phyloP scores from a whole-genome alignment of 2,329 filamentous ascomycete genomes.

The Aspergillus sp. region DNA sequence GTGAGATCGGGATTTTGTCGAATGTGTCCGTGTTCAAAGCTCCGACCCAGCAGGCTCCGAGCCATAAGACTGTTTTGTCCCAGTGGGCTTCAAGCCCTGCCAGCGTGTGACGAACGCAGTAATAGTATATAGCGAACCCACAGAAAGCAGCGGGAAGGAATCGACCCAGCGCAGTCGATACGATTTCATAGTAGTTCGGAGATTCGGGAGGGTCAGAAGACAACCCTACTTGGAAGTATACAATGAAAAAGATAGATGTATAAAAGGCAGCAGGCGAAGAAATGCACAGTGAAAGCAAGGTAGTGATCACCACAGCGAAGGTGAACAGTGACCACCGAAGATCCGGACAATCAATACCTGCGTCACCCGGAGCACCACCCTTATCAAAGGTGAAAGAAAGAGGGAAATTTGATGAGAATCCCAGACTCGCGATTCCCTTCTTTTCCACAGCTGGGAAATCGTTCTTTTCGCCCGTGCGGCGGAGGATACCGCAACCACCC shows the following conservation, averaged over 20 bases:
- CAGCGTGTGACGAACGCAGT: conserved; percentile 46
- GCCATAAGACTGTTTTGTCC: conserved; percentile 56
- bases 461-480: conserved; percentile 45
- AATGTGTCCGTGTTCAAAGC: conserved; percentile 59
- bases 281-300: conserved; percentile 50
- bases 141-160: conserved; percentile 55
- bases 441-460: conserved; percentile 41
- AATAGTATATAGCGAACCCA: conserved; percentile 51
- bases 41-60: conserved; percentile 55
- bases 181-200: conserved; percentile 48
- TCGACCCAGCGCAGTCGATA: conserved; percentile 50
- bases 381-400: conserved; percentile 49
- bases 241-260: conserved; percentile 46
- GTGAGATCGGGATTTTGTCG: conserved; percentile 56
- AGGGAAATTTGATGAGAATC: conserved; percentile 52
- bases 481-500: conserved; percentile 53
- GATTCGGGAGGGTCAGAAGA: conserved; percentile 53
- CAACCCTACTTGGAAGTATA: conserved; percentile 56
- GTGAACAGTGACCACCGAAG: conserved; percentile 53
- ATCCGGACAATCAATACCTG: conserved; percentile 42
- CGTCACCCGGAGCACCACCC: conserved; percentile 20
- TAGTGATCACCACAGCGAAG: conserved; percentile 50
- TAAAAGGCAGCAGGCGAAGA: conserved; percentile 52
- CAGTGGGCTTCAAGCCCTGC: conserved; percentile 48
- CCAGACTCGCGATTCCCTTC: conserved; percentile 47